Evolutionary conservation across 148 eudicot species (phyloP).

Genomic region (Fagopyrum homotropicum): DNA sequence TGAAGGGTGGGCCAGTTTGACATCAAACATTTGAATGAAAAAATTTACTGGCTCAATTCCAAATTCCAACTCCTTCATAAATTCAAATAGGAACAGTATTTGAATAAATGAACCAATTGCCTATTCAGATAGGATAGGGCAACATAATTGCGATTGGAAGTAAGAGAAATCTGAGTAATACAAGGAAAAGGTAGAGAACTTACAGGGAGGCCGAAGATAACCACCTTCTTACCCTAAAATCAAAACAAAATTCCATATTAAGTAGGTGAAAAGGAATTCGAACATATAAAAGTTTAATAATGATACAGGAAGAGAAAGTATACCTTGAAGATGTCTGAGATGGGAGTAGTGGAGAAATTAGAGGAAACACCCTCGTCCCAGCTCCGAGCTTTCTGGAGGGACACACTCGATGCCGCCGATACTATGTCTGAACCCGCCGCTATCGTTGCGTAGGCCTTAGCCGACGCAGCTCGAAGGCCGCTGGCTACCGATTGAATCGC

Average conservation of each 20-base stretch:
- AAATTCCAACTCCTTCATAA: neutral
- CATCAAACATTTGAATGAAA: neutral
- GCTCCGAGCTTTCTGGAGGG: slow-evolving; percentile 86
- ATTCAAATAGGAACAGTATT: neutral
- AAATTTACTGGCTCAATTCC: neutral
- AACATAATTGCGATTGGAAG: neutral
- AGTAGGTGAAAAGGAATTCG: neutral
- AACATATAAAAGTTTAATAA: neutral
- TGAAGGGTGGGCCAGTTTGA: neutral
- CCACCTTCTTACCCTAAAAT: slow-evolving; percentile 82
- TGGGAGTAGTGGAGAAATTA: slow-evolving; percentile 71
- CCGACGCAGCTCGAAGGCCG: slow-evolving; percentile 26
- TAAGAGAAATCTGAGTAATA: neutral
- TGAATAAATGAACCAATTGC: neutral
- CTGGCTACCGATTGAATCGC: slow-evolving; percentile 26
- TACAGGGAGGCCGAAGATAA: slow-evolving; percentile 97
- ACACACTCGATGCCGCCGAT: slow-evolving; percentile 66
- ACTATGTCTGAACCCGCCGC: slow-evolving; percentile 71
- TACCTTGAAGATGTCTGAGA: slow-evolving; percentile 80
- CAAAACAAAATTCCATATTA: neutral
- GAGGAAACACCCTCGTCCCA: slow-evolving; percentile 95
- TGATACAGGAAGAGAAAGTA: neutral
- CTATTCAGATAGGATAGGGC: neutral
- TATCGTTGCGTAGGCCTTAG: slow-evolving; percentile 56
- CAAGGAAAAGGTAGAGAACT: slow-evolving; percentile 21